Percentiles rank a stretch among this genome's conserved stretches.
phyloP scores from a whole-genome alignment of 305 asterid genomes.

The Nicotiana rustica region DNA sequence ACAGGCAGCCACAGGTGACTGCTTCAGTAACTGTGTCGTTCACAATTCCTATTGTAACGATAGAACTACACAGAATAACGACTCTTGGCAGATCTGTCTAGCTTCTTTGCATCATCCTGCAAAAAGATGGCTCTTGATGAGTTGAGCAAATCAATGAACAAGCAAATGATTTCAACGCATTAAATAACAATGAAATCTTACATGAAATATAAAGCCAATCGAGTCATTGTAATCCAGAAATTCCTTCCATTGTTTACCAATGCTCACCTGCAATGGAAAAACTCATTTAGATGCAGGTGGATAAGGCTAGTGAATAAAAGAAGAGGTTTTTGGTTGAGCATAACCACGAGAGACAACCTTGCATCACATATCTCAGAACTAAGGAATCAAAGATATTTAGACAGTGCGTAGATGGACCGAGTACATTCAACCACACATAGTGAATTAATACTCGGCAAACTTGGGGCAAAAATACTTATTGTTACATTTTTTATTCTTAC shows the following conservation, averaged over 20 bases:
- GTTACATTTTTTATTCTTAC: neutral
- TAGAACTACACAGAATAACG: constrained; percentile 53
- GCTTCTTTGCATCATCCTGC: constrained; percentile 85
- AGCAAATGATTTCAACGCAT: neutral
- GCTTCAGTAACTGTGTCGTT: neutral
- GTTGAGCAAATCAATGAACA: constrained; percentile 5
- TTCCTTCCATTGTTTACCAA: constrained; percentile 93
- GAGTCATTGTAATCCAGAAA: constrained; percentile 77
- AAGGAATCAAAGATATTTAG: constrained; percentile 5
- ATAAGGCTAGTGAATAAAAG: neutral
- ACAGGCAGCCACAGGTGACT: constrained; percentile 13
- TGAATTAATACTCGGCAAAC: neutral
- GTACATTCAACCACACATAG: neutral
- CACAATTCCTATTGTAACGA: neutral
- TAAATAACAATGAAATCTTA: constrained; percentile 42
- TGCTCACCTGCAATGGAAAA: constrained; percentile 66
- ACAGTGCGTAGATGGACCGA: neutral
- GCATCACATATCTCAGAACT: neutral
- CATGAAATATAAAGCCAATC: constrained; percentile 83
- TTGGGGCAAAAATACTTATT: constrained; percentile 4
- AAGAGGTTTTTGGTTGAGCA: neutral
- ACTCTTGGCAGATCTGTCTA: constrained; percentile 70
- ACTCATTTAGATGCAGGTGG: constrained; percentile 11
- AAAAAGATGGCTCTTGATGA: constrained; percentile 34
- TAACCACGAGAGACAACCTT: neutral